phyloP scores from a whole-genome alignment of 2,329 filamentous ascomycete species.

The Exophiala spinifera region DNA sequence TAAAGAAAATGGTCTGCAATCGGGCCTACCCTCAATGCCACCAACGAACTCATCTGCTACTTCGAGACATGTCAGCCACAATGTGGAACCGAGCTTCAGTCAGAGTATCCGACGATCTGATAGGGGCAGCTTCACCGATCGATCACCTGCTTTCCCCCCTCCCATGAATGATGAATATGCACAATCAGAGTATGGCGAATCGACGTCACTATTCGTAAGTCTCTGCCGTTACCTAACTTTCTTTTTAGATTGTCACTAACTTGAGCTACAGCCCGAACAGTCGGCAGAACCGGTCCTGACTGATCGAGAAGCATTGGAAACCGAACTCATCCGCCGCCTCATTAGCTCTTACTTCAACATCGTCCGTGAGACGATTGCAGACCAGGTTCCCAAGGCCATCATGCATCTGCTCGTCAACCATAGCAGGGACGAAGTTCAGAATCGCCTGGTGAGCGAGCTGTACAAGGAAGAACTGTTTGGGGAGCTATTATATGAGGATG shows the following conservation, averaged over 20 bases:
- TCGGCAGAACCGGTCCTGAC: conserved; percentile 79
- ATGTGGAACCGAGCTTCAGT: conserved; percentile 74
- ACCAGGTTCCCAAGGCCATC: conserved; percentile 96
- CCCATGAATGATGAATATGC: conserved; percentile 38
- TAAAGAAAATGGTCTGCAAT: conserved; percentile 70
- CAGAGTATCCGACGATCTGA: conserved; percentile 75
- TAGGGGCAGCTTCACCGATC: conserved; percentile 29
- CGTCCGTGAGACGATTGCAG: conserved; percentile 95
- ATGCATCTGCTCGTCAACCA: conserved; percentile 99
- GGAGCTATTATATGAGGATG: conserved; percentile 94
- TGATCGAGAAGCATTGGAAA: conserved; percentile 94
- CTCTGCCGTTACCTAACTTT: not conserved
- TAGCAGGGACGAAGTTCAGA: conserved; percentile 97
- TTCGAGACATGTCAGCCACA: conserved; percentile 71
- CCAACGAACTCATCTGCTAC: conserved; percentile 35
- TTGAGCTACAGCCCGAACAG: conserved; percentile 36
- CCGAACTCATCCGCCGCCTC: conserved; percentile 90
- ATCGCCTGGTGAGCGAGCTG: conserved; percentile 88
- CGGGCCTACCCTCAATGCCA: conserved; percentile 44
- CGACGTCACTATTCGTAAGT: conserved; percentile 49
- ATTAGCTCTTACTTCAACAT: conserved; percentile 99
- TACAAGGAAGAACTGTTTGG: conserved; percentile 91
- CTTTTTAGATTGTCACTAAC: conserved; percentile 1
- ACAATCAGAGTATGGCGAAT: conserved; percentile 42
- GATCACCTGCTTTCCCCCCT: conserved; percentile 48